Evolutionary conservation across 2,329 filamentous ascomycete species (phyloP).

Genomic region (Arthrinium phaeospermum): DNA sequence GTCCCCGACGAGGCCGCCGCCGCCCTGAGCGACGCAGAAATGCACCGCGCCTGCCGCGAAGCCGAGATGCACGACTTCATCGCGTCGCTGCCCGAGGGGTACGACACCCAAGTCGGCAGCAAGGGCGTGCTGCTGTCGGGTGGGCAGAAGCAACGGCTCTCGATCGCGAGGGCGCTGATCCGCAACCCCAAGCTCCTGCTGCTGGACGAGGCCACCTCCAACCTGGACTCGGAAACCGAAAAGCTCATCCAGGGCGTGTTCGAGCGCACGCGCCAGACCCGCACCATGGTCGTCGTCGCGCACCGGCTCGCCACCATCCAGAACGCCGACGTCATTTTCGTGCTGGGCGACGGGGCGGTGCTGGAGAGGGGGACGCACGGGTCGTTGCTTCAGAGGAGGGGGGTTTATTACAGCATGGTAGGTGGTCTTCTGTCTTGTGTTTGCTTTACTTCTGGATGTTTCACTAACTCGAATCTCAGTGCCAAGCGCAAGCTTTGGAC

Average conservation of each 20-base stretch:
- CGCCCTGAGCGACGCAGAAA: conserved; percentile 53
- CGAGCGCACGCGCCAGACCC: conserved; percentile 50
- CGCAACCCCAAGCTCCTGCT: conserved; percentile 73
- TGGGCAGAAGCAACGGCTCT: conserved; percentile 65
- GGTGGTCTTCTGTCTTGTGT: conserved; percentile 33
- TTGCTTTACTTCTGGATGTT: background rate
- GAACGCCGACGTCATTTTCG: conserved; percentile 78
- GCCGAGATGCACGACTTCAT: conserved; percentile 66
- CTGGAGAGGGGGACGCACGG: conserved; percentile 58
- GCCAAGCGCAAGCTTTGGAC: conserved; percentile 39
- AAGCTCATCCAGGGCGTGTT: conserved; percentile 62
- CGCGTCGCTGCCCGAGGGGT: conserved; percentile 55
- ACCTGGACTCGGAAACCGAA: conserved; percentile 68
- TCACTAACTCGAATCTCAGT: conserved; percentile 31
- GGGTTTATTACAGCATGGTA: conserved; percentile 64
- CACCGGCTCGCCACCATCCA: conserved; percentile 70
- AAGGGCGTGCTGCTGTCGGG: conserved; percentile 52
- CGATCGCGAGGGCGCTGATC: conserved; percentile 70
- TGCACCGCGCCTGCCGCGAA: conserved; percentile 58
- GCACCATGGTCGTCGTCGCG: conserved; percentile 60
- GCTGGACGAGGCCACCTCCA: conserved; percentile 74
- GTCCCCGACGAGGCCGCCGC: conserved; percentile 60
- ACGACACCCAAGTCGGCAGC: conserved; percentile 34
- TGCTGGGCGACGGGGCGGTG: conserved; percentile 70
- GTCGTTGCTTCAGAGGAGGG: conserved; percentile 56